Evolutionary conservation across 805 yeast species (phyloP), one percentile per base, ranked within the genome.

Genomic region (Nakazawaea wyomingensis): DNA sequence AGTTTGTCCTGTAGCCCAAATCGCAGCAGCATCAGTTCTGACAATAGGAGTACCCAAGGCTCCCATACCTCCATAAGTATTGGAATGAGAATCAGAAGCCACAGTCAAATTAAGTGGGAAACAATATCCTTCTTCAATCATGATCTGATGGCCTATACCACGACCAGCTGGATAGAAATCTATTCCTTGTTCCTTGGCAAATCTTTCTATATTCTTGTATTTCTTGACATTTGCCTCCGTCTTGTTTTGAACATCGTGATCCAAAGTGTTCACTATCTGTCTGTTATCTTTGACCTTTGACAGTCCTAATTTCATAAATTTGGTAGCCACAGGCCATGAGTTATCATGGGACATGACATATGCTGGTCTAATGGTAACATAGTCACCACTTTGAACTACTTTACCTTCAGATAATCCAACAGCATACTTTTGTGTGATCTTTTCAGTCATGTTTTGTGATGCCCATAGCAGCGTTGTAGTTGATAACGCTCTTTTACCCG

Each of bases 291-390:
- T 78, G 46, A 93, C 86, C 48, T 78, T 71, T 17, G 78, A 77
- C 29, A 97, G 97, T 1, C 99, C 99, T 29, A 93, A 73, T 5
- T 96, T 96, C 81, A 78, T 87, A 68, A 93, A 93, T 67, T 93
- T 93, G 58, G 91, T 73, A 1, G 99, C 99, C 14, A 93, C 97
- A 1, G 99, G 99, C 99, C 99, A 95, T 34, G 97, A 83, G 66
- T 93, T 93, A 64, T 93, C 99, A 63, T 93, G 99, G 13, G 98
- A 88, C 99, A 93, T 93, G 64, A 97, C 95, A 68, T 93, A 96
- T 3, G 96, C 91, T 3, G 99, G 99, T 55, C 71, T 76, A 59
- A 93, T 91, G 2, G 96, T 79, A 40, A 95, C 98, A 65, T 90
- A 93, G 67, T 93, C 99, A 11, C 98, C 99, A 37, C 87, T 73